These are phyloP conservation scores for Lupinus albus DNA, from an alignment of 306 rosid species.

Conservation along the genomic window DNA sequence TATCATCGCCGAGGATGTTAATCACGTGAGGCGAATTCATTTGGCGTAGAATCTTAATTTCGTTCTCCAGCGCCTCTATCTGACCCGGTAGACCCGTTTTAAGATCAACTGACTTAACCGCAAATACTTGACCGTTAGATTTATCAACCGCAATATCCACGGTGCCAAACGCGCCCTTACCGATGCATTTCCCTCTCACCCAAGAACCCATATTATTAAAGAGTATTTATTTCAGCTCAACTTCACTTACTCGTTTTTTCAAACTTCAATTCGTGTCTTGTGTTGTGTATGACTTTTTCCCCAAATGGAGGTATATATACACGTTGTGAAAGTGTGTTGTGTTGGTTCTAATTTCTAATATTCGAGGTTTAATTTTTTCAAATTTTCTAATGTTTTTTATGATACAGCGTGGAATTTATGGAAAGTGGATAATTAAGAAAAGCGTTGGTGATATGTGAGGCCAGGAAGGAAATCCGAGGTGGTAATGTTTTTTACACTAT, in stretches of 20 bases:
- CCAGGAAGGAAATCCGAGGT: background rate
- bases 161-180: slow-evolving; percentile 74
- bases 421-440: slow-evolving; percentile 51
- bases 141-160: slow-evolving; percentile 59
- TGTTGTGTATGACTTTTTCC: background rate
- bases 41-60: slow-evolving; percentile 61
- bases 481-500: slow-evolving; percentile 48
- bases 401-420: slow-evolving; percentile 53
- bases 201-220: slow-evolving; percentile 52
- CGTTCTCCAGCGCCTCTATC: slow-evolving; percentile 66
- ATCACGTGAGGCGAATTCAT: slow-evolving; percentile 69
- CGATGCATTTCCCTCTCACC: slow-evolving; percentile 72
- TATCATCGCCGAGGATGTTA: slow-evolving; percentile 62
- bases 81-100: slow-evolving; percentile 40
- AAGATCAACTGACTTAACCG: slow-evolving; percentile 76
- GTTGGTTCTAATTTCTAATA: background rate
- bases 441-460: slow-evolving; percentile 45
- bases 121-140: slow-evolving; percentile 58
- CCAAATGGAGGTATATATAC: slow-evolving; percentile 47
- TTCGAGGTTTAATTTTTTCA: no score
- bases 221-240: background rate
- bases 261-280: no score
- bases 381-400: background rate
- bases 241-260: background rate
- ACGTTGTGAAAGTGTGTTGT: slow-evolving; percentile 13